These are phyloP conservation scores for Persicaria maculosa DNA, from an alignment of 148 eudicot species.

Conservation along the genomic window DNA sequence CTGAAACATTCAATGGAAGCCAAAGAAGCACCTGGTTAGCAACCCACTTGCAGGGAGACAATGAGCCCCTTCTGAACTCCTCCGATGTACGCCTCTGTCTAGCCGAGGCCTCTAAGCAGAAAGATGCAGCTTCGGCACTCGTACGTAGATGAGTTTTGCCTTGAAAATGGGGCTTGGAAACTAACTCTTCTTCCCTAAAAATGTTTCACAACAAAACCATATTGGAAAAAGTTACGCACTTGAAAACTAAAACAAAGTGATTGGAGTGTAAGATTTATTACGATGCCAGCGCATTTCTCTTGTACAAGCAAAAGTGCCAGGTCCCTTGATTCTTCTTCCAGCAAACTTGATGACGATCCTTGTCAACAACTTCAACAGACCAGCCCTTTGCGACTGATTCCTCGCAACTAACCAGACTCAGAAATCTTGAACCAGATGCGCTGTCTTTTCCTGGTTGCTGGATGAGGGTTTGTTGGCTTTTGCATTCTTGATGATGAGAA, in stretches of 20 bases:
- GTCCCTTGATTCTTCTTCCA: conserved; percentile 46
- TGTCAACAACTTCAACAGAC: conserved; percentile 38
- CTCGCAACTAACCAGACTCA: conserved; percentile 49
- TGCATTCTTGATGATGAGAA: conserved; percentile 5
- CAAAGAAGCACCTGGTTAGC: conserved; percentile 58
- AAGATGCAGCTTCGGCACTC: conserved; percentile 17
- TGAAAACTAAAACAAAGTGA: background rate
- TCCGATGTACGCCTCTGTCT: conserved; percentile 49
- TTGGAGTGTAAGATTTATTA: conserved; percentile 22
- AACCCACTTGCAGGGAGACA: conserved; percentile 54
- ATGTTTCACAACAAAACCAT: background rate
- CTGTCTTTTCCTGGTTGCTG: conserved; percentile 16
- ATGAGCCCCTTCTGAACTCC: conserved; percentile 52
- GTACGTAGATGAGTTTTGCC: conserved; percentile 50
- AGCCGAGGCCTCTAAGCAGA: conserved; percentile 64
- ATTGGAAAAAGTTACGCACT: background rate
- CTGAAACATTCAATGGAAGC: background rate
- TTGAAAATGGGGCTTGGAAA: conserved; percentile 22
- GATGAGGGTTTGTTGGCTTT: conserved; percentile 8
- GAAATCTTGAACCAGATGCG: conserved; percentile 16
- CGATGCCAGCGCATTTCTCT: conserved; percentile 34
- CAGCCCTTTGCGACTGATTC: conserved; percentile 53
- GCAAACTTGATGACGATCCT: conserved; percentile 60
- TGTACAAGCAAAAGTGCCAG: conserved; percentile 54
- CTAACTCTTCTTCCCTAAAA: conserved; percentile 48